Conservation (phyloP, 2,329 filamentous ascomycete genomes). For the Eurotiales sp. region DNA sequence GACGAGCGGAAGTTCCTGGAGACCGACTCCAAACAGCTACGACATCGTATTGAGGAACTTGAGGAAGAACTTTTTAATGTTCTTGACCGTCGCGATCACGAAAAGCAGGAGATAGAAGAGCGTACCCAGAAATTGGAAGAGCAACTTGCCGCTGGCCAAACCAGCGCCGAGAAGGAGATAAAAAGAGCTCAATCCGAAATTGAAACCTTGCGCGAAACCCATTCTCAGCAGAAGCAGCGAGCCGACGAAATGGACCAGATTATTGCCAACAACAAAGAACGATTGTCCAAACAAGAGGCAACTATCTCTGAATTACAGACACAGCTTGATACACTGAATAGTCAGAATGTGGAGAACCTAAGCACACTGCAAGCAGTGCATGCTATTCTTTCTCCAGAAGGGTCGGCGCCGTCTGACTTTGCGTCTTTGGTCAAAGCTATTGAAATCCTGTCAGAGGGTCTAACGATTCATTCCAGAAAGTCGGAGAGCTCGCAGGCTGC, state of each 20-base stretch:
- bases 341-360: conserved; percentile 51
- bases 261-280: conserved; percentile 54
- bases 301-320: conserved; percentile 49
- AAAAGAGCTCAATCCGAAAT: conserved; percentile 41
- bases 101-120: conserved; percentile 67
- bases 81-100: conserved; percentile 76
- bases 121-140: conserved; percentile 64
- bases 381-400: conserved; percentile 54
- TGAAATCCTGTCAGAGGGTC: conserved; percentile 54
- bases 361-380: conserved; percentile 58
- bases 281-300: conserved; percentile 32
- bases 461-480: conserved; percentile 58
- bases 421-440: conserved; percentile 59
- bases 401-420: conserved; percentile 54
- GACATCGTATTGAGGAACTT: conserved; percentile 74
- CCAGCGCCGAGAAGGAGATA: conserved; percentile 44
- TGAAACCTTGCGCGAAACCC: conserved; percentile 57
- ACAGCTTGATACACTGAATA: conserved; percentile 50
- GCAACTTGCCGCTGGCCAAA: conserved; percentile 63
- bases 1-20: conserved; percentile 81
- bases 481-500: conserved; percentile 58
- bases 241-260: conserved; percentile 58
- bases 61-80: conserved; percentile 90
- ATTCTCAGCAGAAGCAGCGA: conserved; percentile 57
- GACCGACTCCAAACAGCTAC: conserved; percentile 71